These are phyloP conservation scores for Omphalea diandra DNA, from an alignment of 441 rosid species.

Conservation along the genomic window DNA sequence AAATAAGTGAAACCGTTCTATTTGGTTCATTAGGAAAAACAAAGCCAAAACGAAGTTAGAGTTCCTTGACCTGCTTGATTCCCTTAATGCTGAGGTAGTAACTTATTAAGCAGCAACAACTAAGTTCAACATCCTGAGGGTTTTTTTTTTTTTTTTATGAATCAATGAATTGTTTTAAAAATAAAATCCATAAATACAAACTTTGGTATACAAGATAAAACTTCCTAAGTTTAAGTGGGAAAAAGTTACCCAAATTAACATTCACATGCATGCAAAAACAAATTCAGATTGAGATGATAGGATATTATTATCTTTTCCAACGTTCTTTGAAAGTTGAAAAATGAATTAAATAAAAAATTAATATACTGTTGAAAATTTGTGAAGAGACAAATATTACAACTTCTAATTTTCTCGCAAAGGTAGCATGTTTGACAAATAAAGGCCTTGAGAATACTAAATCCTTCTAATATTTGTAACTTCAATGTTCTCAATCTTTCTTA, in stretches of 20 bases:
- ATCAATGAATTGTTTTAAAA: too few species aligned
- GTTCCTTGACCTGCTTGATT: not conserved
- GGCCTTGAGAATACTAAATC: not conserved
- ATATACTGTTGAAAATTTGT: too few species aligned
- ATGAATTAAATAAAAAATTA: too few species aligned
- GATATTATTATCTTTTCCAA: not conserved
- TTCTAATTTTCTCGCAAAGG: not conserved
- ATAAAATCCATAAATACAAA: too few species aligned
- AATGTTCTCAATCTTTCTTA: not conserved
- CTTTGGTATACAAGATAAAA: too few species aligned
- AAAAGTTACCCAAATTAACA: too few species aligned
- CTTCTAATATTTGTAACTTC: not conserved
- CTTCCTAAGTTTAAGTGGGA: too few species aligned
- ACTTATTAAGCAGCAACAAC: not conserved
- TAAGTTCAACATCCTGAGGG: not conserved
- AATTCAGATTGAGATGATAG: not conserved
- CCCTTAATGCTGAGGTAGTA: not conserved
- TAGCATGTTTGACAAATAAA: not conserved
- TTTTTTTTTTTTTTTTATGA: too few species aligned
- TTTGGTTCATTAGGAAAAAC: not conserved
- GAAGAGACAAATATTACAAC: not conserved
- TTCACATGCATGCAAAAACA: not conserved
- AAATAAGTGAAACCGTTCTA: not conserved
- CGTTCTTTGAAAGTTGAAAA: not conserved
- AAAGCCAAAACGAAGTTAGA: not conserved